Conservation (phyloP, 2,329 filamentous ascomycete genomes). For the Verticillium zaregamsianum region DNA sequence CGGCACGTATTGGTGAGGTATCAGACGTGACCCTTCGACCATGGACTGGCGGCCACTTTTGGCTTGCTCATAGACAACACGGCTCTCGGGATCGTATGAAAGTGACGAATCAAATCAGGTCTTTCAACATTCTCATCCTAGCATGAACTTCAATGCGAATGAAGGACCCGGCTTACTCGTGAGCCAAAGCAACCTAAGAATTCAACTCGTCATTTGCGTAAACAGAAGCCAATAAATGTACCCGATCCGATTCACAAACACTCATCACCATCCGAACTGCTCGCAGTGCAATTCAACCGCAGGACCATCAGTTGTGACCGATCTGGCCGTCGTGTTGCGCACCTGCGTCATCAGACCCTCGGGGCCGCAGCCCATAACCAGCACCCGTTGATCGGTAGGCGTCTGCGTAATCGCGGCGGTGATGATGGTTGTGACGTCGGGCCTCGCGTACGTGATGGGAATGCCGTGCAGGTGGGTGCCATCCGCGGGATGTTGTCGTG, state of each 20-base stretch:
- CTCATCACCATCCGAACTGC: slow-evolving; percentile 37
- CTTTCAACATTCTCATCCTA: too few relatives aligned
- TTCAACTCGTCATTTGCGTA: not conserved
- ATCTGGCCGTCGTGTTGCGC: slow-evolving; percentile 33
- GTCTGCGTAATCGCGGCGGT: slow-evolving; percentile 22
- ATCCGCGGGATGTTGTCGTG: not conserved
- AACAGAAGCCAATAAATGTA: not conserved
- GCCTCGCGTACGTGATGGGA: slow-evolving; percentile 26
- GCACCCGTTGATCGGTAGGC: slow-evolving; percentile 25
- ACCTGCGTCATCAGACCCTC: slow-evolving; percentile 34
- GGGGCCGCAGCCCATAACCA: slow-evolving; percentile 44
- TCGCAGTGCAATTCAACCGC: slow-evolving; percentile 45
- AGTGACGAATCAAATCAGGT: too few relatives aligned
- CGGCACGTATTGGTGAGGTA: too few relatives aligned
- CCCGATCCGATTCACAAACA: not conserved
- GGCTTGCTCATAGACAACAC: too few relatives aligned
- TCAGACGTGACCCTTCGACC: too few relatives aligned
- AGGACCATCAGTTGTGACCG: slow-evolving; percentile 35
- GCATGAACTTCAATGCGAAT: too few relatives aligned
- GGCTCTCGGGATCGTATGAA: too few relatives aligned
- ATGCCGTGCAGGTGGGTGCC: slow-evolving; percentile 11
- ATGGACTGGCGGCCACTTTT: too few relatives aligned
- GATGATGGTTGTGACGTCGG: slow-evolving; percentile 32
- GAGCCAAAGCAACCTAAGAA: not conserved
- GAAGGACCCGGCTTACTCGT: too few relatives aligned